Evolutionary conservation across 1,284 basidiomycete genomes (phyloP).

Genomic region (Ceratobasidium sp.): DNA sequence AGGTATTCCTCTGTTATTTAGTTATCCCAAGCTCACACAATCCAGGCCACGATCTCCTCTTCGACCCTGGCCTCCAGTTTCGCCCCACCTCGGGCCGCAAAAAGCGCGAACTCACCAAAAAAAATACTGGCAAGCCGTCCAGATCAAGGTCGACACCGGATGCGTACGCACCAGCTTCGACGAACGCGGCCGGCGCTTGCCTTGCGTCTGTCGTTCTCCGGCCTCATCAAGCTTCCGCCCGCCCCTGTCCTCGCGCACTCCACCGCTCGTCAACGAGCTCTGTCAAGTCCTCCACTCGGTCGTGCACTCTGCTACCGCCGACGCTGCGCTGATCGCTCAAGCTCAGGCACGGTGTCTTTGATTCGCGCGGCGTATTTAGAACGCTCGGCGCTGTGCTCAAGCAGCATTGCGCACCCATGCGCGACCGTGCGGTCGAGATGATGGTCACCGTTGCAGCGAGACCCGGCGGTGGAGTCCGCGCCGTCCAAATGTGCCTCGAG

Average conservation of each 20-base stretch:
- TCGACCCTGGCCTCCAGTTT: conserved; percentile 82
- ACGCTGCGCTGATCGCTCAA: conserved; percentile 80
- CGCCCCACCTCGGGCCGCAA: conserved; percentile 75
- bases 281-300: conserved; percentile 86
- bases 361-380: conserved; percentile 82
- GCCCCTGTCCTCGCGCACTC: conserved; percentile 71
- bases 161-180: conserved; percentile 89
- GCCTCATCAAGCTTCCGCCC: conserved; percentile 55
- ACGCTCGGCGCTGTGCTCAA: conserved; percentile 87
- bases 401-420: conserved; percentile 92
- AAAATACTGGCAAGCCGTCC: conserved; percentile 87
- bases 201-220: conserved; percentile 72
- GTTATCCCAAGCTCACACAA: conserved; percentile 52
- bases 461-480: conserved; percentile 66
- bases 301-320: conserved; percentile 68
- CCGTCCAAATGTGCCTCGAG: conserved; percentile 86
- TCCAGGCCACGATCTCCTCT: conserved; percentile 87
- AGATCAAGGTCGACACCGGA: conserved; percentile 80
- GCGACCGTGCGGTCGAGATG: conserved; percentile 84
- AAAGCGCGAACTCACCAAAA: conserved; percentile 82
- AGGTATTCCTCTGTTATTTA: conserved; percentile 55
- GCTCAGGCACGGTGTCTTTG: conserved; percentile 81
- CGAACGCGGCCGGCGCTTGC: conserved; percentile 66
- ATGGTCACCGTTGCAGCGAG: conserved; percentile 78
- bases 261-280: conserved; percentile 79